Evolutionary conservation across 352 stramenopile genomes (phyloP), one percentile per base, ranked within the genome.

Genomic region (Globisporangium paddicum): DNA sequence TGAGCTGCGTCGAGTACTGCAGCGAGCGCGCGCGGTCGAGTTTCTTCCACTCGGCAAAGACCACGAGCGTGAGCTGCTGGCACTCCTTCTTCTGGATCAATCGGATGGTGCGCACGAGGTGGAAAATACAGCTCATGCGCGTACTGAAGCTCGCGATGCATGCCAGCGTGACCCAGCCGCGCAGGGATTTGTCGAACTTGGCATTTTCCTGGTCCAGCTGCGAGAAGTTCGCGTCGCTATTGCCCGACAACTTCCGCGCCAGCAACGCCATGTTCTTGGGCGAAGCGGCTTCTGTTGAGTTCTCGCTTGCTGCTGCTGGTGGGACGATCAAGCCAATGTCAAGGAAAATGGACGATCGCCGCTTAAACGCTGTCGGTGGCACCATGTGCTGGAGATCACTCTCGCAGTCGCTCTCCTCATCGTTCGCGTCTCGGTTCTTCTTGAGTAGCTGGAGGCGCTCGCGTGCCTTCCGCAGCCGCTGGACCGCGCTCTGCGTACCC

Each of bases 161-260:
- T 11, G 72, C 51, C 7, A 86, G 30, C 14, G 72, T 79, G 35
- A 69, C 52, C 75, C 75, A 82, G 19, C 65, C 73, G 23, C 73
- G 60, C 0, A 62, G 28, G 2, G 57, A 18, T 16, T 68, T 32
- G 14, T 73, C 46, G 5, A 32, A 7, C 4, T 32, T 34, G 5
- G 52, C 42, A 26, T 28, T 56, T 19, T 66, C 45, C 5, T 58
- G 32, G 21, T 51, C 19, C 3, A 46, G 25, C 18, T 37, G 40
- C 18, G 25, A 4, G 8, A 38, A 30, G 28, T 19, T 11, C 21
- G 14, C 30, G 2, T 19, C n/a, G 19, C 32, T 47, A 21, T 34
- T 45, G 19, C 13, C 18, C 9, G 35, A 57, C 4, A 16, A 14
- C 9, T 57, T 47, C 5, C 21, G 21, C 21, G 14, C 21, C 0